Evolutionary conservation across 495 filamentous ascomycete genomes (phyloP), one percentile per base, ranked within the genome.

Genomic region (Xylaria grammica): DNA sequence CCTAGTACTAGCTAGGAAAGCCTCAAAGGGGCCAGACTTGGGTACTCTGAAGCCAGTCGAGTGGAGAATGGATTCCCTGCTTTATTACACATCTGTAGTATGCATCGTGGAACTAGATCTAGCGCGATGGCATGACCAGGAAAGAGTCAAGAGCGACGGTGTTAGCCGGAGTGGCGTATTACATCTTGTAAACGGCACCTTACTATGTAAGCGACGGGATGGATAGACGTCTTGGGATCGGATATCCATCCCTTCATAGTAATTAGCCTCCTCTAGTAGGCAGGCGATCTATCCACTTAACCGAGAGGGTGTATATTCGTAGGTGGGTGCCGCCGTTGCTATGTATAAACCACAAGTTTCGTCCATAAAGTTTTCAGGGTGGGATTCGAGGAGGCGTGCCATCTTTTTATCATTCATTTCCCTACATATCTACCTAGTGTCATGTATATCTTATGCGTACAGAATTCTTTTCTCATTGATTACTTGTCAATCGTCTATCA

Each of bases 1-100:
- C 46, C 46, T 52, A 61, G 58, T 61, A 61, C 58, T 20, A 29
- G 58, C 45, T 10, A 27, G 46, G 46, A 40, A 61, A 26, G 46
- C 46, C 8, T 61, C 58, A 29, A 27, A 11, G 46, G 58, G 4
- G 40, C 42, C 42, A 52, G 38, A 27, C 36, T 55, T 27, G 30
- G 42, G 52, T 38, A 58, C 27, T n/a, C 24, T 11, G 53, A 64
- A 29, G 26, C 36, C 27, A 51, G 11, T 27, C 44, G 26, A 19
- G 62, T 58, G 62, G 62, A 40, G 62, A 49, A 38, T 22, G n/a
- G 32, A 29, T 40, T 27, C 6, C 27, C 45, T 40, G 29, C 30
- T 40, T 17, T 29, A 46, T 20, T 32, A 42, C 34, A 36, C 10
- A 42, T 29, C 34, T 29, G 30, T 50, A 15, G 51, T 48, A 45